Conservation (phyloP, 73 alveolate genomes). For the Effrenium voratum region DNA sequence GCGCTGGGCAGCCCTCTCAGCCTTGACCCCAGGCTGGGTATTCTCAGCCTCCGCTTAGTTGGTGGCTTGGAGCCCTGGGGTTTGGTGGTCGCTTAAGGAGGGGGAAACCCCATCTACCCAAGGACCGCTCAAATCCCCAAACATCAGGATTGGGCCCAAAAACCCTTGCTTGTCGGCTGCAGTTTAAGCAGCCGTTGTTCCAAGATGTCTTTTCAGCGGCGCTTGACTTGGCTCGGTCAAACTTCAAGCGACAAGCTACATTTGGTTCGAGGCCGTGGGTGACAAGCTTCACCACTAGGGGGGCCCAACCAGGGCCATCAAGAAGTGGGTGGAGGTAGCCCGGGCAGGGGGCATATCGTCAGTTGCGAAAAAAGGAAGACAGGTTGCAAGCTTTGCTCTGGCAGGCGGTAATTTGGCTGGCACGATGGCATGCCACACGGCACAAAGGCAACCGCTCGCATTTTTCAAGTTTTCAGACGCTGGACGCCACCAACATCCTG, state of each 20-base stretch:
- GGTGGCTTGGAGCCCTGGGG: not conserved
- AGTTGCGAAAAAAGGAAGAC: not conserved
- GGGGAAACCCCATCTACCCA: too few relatives aligned
- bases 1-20: constrained; percentile 8
- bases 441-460: not conserved
- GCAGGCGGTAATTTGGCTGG: not conserved
- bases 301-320: too few relatives aligned
- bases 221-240: too few relatives aligned
- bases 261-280: too few relatives aligned
- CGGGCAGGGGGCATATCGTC: too few relatives aligned
- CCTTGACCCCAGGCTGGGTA: not conserved
- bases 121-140: too few relatives aligned
- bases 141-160: not conserved
- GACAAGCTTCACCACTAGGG: too few relatives aligned
- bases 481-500: not conserved
- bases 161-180: not conserved
- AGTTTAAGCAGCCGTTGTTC: not conserved
- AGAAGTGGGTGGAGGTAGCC: too few relatives aligned
- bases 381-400: too few relatives aligned
- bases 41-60: not conserved
- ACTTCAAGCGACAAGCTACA: too few relatives aligned
- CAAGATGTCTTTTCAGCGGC: not conserved
- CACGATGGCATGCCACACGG: not conserved
- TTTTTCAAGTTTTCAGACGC: not conserved
- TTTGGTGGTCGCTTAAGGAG: too few relatives aligned